Conservation (phyloP, 495 filamentous ascomycete species). For the Aspergillus leporis region DNA sequence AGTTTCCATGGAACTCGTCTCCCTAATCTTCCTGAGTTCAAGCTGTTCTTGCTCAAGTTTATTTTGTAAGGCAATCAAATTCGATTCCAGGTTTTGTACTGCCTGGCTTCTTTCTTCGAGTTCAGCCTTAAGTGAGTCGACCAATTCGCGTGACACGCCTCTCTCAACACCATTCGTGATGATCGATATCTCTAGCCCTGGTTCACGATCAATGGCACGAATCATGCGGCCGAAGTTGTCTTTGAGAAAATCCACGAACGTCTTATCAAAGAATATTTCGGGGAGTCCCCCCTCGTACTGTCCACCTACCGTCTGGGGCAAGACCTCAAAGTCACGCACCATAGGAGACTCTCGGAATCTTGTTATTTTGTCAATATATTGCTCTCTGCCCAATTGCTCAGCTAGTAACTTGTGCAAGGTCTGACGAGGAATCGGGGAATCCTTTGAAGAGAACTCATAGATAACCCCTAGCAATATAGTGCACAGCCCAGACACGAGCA, state of each 20-base stretch:
- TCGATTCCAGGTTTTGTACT: slow-evolving; percentile 66
- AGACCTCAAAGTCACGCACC: slow-evolving; percentile 88
- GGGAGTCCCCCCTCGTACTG: slow-evolving; percentile 64
- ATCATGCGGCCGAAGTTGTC: slow-evolving; percentile 88
- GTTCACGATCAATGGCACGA: slow-evolving; percentile 88
- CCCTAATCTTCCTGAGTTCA: slow-evolving; percentile 71
- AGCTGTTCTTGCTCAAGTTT: slow-evolving; percentile 76
- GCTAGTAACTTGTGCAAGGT: slow-evolving; percentile 80
- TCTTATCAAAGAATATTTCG: slow-evolving; percentile 80
- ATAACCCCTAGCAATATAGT: slow-evolving; percentile 82
- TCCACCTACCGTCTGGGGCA: slow-evolving; percentile 64
- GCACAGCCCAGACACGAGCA: slow-evolving; percentile 79
- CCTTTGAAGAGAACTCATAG: slow-evolving; percentile 97
- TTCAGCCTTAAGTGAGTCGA: slow-evolving; percentile 80
- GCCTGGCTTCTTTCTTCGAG: slow-evolving; percentile 69
- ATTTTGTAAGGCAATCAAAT: slow-evolving; percentile 63
- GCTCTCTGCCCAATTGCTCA: slow-evolving; percentile 78
- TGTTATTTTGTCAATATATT: slow-evolving; percentile 83
- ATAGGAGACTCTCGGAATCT: slow-evolving; percentile 77
- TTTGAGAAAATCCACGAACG: slow-evolving; percentile 92
- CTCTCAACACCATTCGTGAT: slow-evolving; percentile 77
- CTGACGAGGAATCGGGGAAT: slow-evolving; percentile 84
- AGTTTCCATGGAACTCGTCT: slow-evolving; percentile 64
- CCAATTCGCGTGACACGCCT: slow-evolving; percentile 76
- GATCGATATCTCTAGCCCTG: slow-evolving; percentile 78